Evolutionary conservation across 2,329 filamentous ascomycete genomes (phyloP), one percentile per base, ranked within the genome.

Genomic region (Macroventuria anomochaeta): DNA sequence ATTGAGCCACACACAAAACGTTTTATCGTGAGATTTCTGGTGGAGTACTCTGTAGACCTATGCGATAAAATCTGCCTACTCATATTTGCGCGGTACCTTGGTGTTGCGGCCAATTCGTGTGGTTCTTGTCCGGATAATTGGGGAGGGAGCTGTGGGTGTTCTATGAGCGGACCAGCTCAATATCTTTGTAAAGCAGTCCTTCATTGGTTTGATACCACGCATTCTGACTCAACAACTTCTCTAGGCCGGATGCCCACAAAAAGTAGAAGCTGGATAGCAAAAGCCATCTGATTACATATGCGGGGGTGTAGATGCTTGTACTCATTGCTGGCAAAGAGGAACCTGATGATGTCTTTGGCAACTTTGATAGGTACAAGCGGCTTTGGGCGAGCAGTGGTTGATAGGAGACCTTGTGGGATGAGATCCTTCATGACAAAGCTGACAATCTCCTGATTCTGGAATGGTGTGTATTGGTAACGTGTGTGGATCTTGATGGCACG

Each of bases 301-400:
- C 54, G 54, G n/a, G 3, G 29, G 26, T 59, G 54, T 11, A 40
- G 0, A 15, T 15, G 29, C 12, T 41, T 34, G 31, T 59, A 57
- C 18, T 57, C 50, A 18, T 59, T 46, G 15, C 54, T 49, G 5
- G 29, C 12, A 43, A 36, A 60, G 2, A 57, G 17, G 15, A 55
- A 60, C 3, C 18, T 12, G 1, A 60, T 47, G 2, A 55, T 12
- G 26, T 60, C 57, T 29, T 47, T 23, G 20, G 53, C 44, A 5
- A 59, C 46, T 2, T 3, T 13, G 12, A 57, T 11, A 4, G 53
- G 46, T 7, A 46, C 53, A 7, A 59, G 40, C 20, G 38, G 53
- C 34, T 59, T 57, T 3, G 3, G 2, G 11, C 46, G 38, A 28
- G 49, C 53, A 4, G 5, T 13, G 1, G 50, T 59, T 25, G 42